Evolutionary conservation across 352 stramenopile species (phyloP).

Genomic region (Blastocystis sp.): DNA sequence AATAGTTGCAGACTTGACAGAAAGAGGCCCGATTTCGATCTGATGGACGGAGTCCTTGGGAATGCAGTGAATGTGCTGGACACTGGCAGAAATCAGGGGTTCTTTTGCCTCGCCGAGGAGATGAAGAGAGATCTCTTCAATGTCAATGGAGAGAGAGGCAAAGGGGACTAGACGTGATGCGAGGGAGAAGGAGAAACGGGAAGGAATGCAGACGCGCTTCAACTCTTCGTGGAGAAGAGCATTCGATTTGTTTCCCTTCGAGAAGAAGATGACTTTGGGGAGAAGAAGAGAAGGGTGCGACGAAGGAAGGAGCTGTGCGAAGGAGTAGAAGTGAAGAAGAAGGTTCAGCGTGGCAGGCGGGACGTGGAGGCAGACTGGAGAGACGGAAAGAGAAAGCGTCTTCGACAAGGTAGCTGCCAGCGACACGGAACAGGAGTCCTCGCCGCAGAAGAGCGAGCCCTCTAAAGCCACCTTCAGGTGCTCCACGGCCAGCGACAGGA

Average conservation of each 20-base stretch:
- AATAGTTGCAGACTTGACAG: neutral
- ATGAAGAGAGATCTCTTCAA: neutral
- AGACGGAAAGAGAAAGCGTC: neutral
- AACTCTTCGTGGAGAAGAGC: neutral
- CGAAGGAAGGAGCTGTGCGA: neutral
- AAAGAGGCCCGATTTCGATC: neutral
- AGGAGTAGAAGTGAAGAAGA: neutral
- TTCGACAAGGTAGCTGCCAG: neutral
- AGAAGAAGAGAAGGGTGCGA: neutral
- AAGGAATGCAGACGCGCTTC: neutral
- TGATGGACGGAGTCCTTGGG: neutral
- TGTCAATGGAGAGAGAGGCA: neutral
- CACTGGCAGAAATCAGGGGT: neutral
- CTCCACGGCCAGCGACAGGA: neutral
- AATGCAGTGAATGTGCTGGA: neutral
- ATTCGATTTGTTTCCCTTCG: neutral
- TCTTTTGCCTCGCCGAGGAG: neutral
- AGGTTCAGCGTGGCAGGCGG: neutral
- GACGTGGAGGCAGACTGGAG: neutral
- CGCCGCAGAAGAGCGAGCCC: neutral
- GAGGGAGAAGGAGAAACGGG: neutral
- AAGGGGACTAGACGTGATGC: neutral
- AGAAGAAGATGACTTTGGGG: neutral
- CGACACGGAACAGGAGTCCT: neutral
- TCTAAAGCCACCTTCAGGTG: neutral